Evolutionary conservation across 345 rosid genomes (phyloP), one percentile per base, ranked within the genome.

Genomic region (Salix brachista): DNA sequence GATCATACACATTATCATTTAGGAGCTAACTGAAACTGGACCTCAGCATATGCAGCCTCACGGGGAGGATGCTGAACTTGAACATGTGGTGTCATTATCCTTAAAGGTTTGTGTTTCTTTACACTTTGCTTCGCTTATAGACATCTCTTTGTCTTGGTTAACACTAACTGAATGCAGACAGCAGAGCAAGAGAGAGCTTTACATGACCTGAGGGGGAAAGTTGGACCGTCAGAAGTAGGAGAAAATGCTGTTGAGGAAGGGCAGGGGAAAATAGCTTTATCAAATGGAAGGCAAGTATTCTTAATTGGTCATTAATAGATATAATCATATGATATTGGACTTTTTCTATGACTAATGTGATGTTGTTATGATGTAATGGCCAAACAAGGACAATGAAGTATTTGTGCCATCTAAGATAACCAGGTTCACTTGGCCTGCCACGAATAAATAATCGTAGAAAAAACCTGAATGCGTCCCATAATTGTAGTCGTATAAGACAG

Each of bases 211-310:
- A 87, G 75, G 54, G 81, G 46, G 44, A 83, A 81, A 70, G 82
- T 80, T 75, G 89, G 88, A 82, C 80, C 81, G 54, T 85, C 91
- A 46, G 86, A 82, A 61, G 79, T 50, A 1, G 90, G 86, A 77
- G 73, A 72, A 73, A 80, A 77, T 75, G 79, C 87, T 71, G 75
- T 87, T 78, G 77, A 81, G 65, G 79, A 81, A 78, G 90, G 85
- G 76, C 78, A 73, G 39, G 85, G 78, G 74, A 71, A 84, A 71
- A 60, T 78, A 37, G 72, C 82, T 69, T 78, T 88, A 70, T 74
- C 90, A 65, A 92, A 94, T 71, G 97, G 97, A 80, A 88, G 97
- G 99, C 94, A 81, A 75, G 73, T 77, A 66, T 21, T 36, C 8
- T 58, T 69, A 52, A 25, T 68, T 71, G 64, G 61, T 65, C 28